Percentiles rank a stretch among this genome's conserved stretches.
These are phyloP conservation scores for Schizophyllum amplum DNA, from an alignment of 1,284 basidiomycete genomes.

Conservation along the genomic window DNA sequence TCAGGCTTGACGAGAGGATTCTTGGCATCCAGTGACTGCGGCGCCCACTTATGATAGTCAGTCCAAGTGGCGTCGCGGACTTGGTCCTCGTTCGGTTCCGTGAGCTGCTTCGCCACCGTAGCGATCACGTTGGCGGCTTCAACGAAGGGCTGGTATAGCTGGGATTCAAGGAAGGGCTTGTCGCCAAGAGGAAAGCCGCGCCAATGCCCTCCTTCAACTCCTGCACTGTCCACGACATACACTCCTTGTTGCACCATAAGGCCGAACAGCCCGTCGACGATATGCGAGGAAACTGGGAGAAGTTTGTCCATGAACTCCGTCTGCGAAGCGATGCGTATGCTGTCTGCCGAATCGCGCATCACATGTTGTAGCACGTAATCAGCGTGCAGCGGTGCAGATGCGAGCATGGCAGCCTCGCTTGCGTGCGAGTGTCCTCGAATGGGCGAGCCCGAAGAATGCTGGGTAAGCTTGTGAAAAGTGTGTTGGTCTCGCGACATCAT, in stretches of 20 bases:
- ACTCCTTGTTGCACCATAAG: not conserved
- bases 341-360: too few relatives aligned
- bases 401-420: too few relatives aligned
- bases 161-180: not conserved
- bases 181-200: not conserved
- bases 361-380: too few relatives aligned
- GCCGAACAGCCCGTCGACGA: not conserved
- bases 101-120: not conserved
- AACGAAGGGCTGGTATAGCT: not conserved
- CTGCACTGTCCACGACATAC: not conserved
- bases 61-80: not conserved
- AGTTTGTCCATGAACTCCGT: not conserved
- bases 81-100: not conserved
- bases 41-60: not conserved
- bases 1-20: not conserved
- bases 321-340: too few relatives aligned
- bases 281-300: not conserved
- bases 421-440: too few relatives aligned
- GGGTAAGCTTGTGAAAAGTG: too few relatives aligned
- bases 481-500: too few relatives aligned
- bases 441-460: too few relatives aligned
- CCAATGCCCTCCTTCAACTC: not conserved
- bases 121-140: not conserved
- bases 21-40: not conserved
- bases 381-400: too few relatives aligned